A percentile compares a stretch with the other conserved stretches of the same genome.
phyloP scores from a whole-genome alignment of 208 protist species.

The Leishmania tarentolae region DNA sequence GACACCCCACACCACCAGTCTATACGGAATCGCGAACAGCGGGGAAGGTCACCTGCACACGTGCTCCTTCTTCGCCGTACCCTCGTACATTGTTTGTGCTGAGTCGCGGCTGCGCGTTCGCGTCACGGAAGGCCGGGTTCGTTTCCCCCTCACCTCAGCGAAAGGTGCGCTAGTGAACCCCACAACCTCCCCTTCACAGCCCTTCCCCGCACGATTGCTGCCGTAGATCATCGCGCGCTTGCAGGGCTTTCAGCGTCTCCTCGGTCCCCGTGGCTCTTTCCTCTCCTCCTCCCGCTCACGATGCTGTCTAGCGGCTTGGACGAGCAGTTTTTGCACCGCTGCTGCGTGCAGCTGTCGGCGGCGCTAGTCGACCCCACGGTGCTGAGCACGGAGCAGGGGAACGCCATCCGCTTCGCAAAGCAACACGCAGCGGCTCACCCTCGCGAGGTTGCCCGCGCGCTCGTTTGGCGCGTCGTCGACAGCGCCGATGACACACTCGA shows the following conservation, averaged over 20 bases:
- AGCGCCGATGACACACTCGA: slow-evolving; percentile 54
- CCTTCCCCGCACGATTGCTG: background rate
- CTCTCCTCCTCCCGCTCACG: background rate
- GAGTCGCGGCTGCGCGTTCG: background rate
- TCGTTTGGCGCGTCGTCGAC: slow-evolving; percentile 86
- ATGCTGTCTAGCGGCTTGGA: slow-evolving; percentile 50
- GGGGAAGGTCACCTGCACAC: background rate
- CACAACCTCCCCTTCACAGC: background rate
- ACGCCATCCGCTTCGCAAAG: slow-evolving; percentile 68
- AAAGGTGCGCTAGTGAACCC: background rate
- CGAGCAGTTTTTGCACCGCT: slow-evolving; percentile 76
- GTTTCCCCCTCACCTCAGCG: background rate
- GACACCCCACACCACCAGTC: background rate
- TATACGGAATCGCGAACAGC: background rate
- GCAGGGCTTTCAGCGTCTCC: background rate
- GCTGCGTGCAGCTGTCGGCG: slow-evolving; percentile 83
- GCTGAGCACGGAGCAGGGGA: slow-evolving; percentile 53
- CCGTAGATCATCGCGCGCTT: background rate
- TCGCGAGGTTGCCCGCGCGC: slow-evolving; percentile 69
- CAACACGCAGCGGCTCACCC: slow-evolving; percentile 63
- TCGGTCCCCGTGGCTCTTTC: background rate
- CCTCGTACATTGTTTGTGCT: slow-evolving; percentile 19
- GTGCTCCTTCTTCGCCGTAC: slow-evolving; percentile 7
- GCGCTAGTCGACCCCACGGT: slow-evolving; percentile 45
- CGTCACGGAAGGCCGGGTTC: background rate